phyloP scores from a whole-genome alignment of 208 protist species.

The Crithidia acanthocephali region DNA sequence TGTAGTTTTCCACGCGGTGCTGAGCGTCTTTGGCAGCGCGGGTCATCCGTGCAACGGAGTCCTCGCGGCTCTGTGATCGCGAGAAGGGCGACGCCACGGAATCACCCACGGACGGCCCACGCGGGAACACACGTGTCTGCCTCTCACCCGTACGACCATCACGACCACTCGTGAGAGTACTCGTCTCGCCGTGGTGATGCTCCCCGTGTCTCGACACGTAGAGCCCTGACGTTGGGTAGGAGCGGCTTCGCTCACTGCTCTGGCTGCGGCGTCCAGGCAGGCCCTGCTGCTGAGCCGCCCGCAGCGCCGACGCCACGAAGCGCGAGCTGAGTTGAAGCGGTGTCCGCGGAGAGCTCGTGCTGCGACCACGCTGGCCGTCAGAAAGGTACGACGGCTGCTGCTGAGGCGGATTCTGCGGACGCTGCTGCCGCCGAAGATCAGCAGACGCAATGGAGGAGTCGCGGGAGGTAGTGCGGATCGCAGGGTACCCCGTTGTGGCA shows the following conservation, averaged over 20 bases:
- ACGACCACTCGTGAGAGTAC: not conserved
- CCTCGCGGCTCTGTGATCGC: constrained; percentile 6
- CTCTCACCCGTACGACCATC: too few species aligned
- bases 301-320: constrained; percentile 27
- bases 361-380: not conserved
- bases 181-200: not conserved
- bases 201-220: not conserved
- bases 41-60: constrained; percentile 16
- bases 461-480: not conserved
- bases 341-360: not conserved
- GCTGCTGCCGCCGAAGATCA: not conserved
- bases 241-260: not conserved
- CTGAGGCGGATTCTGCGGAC: not conserved
- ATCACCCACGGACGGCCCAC: too few species aligned
- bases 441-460: constrained; percentile 5
- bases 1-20: too few species aligned
- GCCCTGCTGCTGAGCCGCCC: constrained; percentile 17
- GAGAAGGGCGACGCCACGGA: not conserved
- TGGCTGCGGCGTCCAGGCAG: not conserved
- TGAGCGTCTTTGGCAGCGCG: constrained; percentile 12
- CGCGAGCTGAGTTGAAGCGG: constrained; percentile 17
- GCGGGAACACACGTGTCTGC: too few species aligned
- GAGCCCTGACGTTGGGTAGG: not conserved
- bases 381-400: not conserved
- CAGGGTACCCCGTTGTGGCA: too few species aligned